phyloP scores from a whole-genome alignment of 2,329 filamentous ascomycete genomes.

The Beauveria pseudobassiana region DNA sequence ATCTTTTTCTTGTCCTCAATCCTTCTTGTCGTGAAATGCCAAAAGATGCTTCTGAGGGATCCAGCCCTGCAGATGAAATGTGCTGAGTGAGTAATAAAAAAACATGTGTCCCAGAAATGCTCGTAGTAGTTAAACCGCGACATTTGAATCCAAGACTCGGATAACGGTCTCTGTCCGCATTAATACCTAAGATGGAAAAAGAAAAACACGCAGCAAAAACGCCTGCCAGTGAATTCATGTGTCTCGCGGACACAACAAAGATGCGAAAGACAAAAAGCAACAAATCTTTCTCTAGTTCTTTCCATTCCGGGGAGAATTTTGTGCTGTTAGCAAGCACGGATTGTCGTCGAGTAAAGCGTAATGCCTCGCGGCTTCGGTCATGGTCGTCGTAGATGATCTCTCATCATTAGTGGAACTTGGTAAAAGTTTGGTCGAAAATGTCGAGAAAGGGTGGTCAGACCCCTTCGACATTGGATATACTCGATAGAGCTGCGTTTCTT shows the following conservation, averaged over 20 bases:
- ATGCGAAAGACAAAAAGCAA: constrained; percentile 3
- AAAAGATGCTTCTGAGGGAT: neutral
- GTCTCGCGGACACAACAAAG: neutral
- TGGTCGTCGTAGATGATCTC: neutral
- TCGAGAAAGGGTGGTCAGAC: neutral
- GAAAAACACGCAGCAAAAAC: constrained; percentile 4
- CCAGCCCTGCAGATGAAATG: constrained; percentile 5
- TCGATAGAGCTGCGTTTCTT: neutral
- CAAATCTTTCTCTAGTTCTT: constrained; percentile 11
- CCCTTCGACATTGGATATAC: neutral
- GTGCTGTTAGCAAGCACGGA: constrained; percentile 1
- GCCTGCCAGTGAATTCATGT: constrained; percentile 8
- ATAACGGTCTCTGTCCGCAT: constrained; percentile 12
- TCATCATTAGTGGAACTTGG: neutral
- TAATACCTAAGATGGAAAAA: constrained; percentile 12
- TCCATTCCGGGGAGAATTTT: neutral
- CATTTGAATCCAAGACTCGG: constrained; percentile 12
- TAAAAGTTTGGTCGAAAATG: neutral
- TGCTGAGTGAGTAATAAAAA: constrained; percentile 4
- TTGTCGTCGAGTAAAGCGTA: neutral
- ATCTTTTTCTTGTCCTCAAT: neutral
- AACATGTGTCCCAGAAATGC: constrained; percentile 10
- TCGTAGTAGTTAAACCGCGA: constrained; percentile 12
- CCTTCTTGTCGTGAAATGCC: constrained; percentile 1
- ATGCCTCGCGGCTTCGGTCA: neutral